phyloP scores from a whole-genome alignment of 2,329 filamentous ascomycete genomes.

The Capronia epimyces region DNA sequence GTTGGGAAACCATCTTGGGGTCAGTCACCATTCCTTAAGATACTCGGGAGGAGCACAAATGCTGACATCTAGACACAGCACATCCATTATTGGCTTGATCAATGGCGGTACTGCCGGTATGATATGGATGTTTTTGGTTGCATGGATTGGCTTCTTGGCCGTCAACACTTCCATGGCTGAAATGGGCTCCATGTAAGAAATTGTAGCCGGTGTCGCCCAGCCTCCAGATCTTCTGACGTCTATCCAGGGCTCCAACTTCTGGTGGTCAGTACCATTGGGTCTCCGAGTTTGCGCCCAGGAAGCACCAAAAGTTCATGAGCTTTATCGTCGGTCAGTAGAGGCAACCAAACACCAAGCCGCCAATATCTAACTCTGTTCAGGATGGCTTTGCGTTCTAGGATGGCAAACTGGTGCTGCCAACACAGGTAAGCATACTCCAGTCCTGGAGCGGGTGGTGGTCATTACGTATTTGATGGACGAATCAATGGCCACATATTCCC shows the following conservation, averaged over 20 bases:
- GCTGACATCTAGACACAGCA: slow-evolving; percentile 14
- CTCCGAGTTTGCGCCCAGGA: slow-evolving; percentile 35
- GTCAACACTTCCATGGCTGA: slow-evolving; percentile 46
- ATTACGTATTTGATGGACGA: no score
- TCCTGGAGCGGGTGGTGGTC: not conserved
- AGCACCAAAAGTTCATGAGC: slow-evolving; percentile 34
- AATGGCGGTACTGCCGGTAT: slow-evolving; percentile 50
- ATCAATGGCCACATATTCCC: not conserved
- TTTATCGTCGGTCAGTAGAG: slow-evolving; percentile 30
- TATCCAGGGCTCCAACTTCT: slow-evolving; percentile 36
- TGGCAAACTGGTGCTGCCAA: slow-evolving; percentile 31
- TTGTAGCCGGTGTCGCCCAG: not conserved
- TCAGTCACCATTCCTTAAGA: slow-evolving; percentile 21
- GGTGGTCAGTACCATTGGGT: slow-evolving; percentile 38
- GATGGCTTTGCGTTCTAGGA: slow-evolving; percentile 34
- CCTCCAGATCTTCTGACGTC: not conserved
- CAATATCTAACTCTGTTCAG: slow-evolving; percentile 13
- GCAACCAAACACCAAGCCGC: not conserved
- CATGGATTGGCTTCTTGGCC: slow-evolving; percentile 43
- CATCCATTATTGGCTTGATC: slow-evolving; percentile 23
- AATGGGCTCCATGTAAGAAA: slow-evolving; percentile 45
- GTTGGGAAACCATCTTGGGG: slow-evolving; percentile 40
- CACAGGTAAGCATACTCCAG: slow-evolving; percentile 11
- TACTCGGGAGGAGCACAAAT: not conserved
- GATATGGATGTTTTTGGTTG: slow-evolving; percentile 49